Evolutionary conservation across 495 filamentous ascomycete genomes (phyloP), one percentile per base, ranked within the genome.

Genomic region (Lindgomyces ingoldianus): DNA sequence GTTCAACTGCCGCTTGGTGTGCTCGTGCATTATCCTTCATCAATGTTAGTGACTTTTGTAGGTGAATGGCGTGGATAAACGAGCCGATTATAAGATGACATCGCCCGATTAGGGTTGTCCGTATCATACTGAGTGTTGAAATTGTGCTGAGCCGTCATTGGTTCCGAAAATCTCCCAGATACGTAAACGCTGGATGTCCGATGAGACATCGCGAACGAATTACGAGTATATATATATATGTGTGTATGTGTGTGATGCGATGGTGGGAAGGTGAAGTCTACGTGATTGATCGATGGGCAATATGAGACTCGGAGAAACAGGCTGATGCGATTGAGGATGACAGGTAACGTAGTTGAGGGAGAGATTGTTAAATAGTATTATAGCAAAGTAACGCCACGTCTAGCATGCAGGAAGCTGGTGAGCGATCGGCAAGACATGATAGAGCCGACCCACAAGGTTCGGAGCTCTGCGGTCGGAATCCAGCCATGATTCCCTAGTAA

Each of bases 51-150:
- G 22, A n/a, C 25, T 4, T 19, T 42, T 26, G 46, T 19, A 3
- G 12, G 16, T 14, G 4, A 1, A 25, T 4, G 45, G 30, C 52
- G 45, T 26, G 14, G 14, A 42, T 14, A 44, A 3, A 60, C 65
- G 59, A 65, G 76, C 75, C 66, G 62, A 51, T 72, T 67, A 36
- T 77, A 77, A 0, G 46, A 44, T 10, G 65, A 70, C 71, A 74
- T 74, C 36, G 75, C 73, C n/a, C 56, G 24, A 16, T 65, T 56
- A 14, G 73, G 73, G 26, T 70, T 54, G 12, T 62, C 60, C 4
- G 73, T 39, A 48, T 70, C 69, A 51, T 55, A 74, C 33, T 72
- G 62, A 22, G 70, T 66, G n/a, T 64, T 53, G 61, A 74, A 76
- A 46, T 69, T 70, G 45, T 75, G 67, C 33, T 72, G 70, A 22